Conservation (phyloP, 2,329 filamentous ascomycete genomes). For the Fusarium setosum region DNA sequence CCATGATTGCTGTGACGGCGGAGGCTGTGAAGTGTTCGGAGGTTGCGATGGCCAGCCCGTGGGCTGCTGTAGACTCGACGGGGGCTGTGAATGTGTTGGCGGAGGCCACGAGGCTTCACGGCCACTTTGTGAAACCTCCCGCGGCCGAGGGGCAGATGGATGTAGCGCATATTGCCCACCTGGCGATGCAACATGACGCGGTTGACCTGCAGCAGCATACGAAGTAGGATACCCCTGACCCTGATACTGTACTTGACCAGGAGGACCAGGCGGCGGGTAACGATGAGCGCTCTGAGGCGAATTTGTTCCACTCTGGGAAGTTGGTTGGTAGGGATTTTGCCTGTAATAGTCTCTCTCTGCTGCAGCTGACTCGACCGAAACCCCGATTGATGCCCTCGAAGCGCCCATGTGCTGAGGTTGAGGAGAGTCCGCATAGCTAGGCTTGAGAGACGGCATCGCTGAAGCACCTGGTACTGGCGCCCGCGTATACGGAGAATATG, state of each 20-base stretch:
- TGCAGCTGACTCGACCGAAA: slow-evolving; percentile 48
- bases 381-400: slow-evolving; percentile 57
- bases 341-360: slow-evolving; percentile 62
- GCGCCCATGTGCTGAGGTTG: slow-evolving; percentile 59
- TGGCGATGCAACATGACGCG: slow-evolving; percentile 60
- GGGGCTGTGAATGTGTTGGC: slow-evolving; percentile 35
- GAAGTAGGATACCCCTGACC: slow-evolving; percentile 57
- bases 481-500: slow-evolving; percentile 60
- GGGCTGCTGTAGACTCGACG: slow-evolving; percentile 40
- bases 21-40: slow-evolving; percentile 48
- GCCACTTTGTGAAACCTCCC: slow-evolving; percentile 55
- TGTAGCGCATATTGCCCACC: slow-evolving; percentile 66
- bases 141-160: slow-evolving; percentile 54
- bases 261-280: slow-evolving; percentile 56
- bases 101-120: slow-evolving; percentile 52
- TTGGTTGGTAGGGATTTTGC: slow-evolving; percentile 50
- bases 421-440: slow-evolving; percentile 62
- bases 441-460: slow-evolving; percentile 67
- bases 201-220: slow-evolving; percentile 51
- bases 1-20: slow-evolving; percentile 49
- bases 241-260: slow-evolving; percentile 54
- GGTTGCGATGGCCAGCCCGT: slow-evolving; percentile 46
- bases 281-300: slow-evolving; percentile 61
- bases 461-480: slow-evolving; percentile 50
- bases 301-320: slow-evolving; percentile 52